Base-by-base conservation (phyloP, 495 filamentous ascomycete species). In the Poronia punctata region DNA sequence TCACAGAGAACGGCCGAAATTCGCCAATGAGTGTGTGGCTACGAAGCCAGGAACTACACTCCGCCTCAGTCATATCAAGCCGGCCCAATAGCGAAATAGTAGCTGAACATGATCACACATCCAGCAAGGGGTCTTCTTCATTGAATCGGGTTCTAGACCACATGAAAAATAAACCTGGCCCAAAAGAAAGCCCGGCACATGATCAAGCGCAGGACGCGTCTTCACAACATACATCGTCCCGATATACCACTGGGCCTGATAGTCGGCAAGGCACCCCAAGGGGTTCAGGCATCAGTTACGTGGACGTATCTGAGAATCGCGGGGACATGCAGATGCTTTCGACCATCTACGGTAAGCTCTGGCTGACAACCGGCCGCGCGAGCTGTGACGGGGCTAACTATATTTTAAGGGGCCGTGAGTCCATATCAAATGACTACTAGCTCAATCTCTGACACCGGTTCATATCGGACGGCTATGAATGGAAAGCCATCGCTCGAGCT, bases 21-120 rank as follows among this genome's bases (percentile, higher is more conserved):
- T 67, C 64, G 0, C 62, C 63, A 19, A 28, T 68, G 27, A 50
- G 59, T 20, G 56, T 56, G n/a, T 68, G 65, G 65, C 41, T 68
- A 23, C 39, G 64, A 9, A 68, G 62, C 30, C 65, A 68, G 40
- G 60, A 59, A 12, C 40, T 64, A 15, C 54, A 52, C 18, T 57
- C 58, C 17, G 39, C 38, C 10, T 59, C 62, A 11, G 35, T 33
- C 45, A 32, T 35, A 41, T 60, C 35, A 26, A 62, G 38, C 20
- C 58, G 40, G 50, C 52, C 31, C 34, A 61, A 49, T 3, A 50
- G 44, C 43, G 35, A 53, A 49, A 38, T 60, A 46, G 35, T 27
- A 47, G 29, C 47, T 34, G 25, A 49, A 32, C 40, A 50, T 40
- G 37, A 18, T 36, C 25, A 53, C 41, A 38, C 30, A 22, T 23